phyloP scores from a whole-genome alignment of 2,329 filamentous ascomycete genomes.

The Cercospora janseana region DNA sequence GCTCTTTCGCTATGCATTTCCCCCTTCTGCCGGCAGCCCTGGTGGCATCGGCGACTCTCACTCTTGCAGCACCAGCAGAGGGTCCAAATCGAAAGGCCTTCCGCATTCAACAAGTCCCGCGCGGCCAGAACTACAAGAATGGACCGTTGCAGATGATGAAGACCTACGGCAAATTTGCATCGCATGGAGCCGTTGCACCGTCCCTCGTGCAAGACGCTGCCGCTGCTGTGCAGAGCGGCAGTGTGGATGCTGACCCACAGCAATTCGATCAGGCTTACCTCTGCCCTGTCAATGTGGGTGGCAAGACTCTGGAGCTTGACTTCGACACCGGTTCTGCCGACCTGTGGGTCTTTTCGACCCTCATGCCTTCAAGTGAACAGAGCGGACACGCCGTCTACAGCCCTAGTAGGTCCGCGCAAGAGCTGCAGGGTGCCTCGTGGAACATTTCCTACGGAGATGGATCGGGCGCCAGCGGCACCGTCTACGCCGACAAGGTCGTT shows the following conservation, averaged over 20 bases:
- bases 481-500: slow-evolving; percentile 64
- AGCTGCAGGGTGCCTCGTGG: slow-evolving; percentile 26
- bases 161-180: slow-evolving; percentile 42
- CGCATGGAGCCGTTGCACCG: slow-evolving; percentile 33
- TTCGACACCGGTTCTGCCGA: slow-evolving; percentile 70
- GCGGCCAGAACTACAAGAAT: slow-evolving; percentile 37
- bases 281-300: slow-evolving; percentile 61
- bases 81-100: slow-evolving; percentile 30
- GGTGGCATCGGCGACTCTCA: slow-evolving; percentile 33
- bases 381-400: slow-evolving; percentile 59
- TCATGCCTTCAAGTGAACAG: slow-evolving; percentile 52
- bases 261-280: slow-evolving; percentile 44
- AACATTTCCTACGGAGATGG: slow-evolving; percentile 65
- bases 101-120: slow-evolving; percentile 33
- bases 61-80: slow-evolving; percentile 33
- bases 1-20: slow-evolving; percentile 31
- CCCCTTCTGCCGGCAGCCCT: slow-evolving; percentile 30
- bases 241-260: slow-evolving; percentile 42
- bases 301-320: slow-evolving; percentile 63
- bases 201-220: slow-evolving; percentile 35
- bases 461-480: slow-evolving; percentile 60
- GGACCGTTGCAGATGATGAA: slow-evolving; percentile 42
- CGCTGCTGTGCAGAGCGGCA: slow-evolving; percentile 39
- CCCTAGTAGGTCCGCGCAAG: slow-evolving; percentile 43
- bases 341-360: slow-evolving; percentile 68